Evolutionary conservation across 179 eudicot genomes (phyloP).

Genomic region (Nepenthes alata): DNA sequence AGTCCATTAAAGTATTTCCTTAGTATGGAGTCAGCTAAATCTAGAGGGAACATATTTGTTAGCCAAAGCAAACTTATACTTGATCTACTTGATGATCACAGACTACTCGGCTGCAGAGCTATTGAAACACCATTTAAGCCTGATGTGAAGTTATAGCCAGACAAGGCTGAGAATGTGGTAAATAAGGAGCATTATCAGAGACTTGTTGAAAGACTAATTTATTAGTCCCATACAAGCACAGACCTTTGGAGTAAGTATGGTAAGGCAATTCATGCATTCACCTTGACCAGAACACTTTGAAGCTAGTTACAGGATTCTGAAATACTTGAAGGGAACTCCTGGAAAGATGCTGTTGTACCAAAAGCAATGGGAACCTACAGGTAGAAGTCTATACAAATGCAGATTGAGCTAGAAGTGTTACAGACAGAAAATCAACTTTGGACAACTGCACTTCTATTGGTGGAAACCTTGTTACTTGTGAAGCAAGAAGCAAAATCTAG

Average conservation of each 20-base stretch:
- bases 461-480: neutral
- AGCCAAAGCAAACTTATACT: neutral
- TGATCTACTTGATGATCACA: neutral
- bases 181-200: no score
- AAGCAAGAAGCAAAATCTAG: neutral
- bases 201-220: no score
- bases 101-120: neutral
- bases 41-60: no score
- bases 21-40: no score
- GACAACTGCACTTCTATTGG: neutral
- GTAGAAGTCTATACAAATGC: neutral
- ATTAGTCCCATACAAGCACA: no score
- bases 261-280: slow-evolving; percentile 2
- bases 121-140: neutral
- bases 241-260: neutral
- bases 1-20: no score
- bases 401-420: neutral
- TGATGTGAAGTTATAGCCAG: neutral
- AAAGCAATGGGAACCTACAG: neutral
- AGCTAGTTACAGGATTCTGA: neutral
- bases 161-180: neutral
- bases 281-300: neutral
- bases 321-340: neutral
- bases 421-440: neutral
- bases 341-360: neutral